phyloP scores from a whole-genome alignment of 192 early-diverging fungal genomes.

The Coemansia sp. region DNA sequence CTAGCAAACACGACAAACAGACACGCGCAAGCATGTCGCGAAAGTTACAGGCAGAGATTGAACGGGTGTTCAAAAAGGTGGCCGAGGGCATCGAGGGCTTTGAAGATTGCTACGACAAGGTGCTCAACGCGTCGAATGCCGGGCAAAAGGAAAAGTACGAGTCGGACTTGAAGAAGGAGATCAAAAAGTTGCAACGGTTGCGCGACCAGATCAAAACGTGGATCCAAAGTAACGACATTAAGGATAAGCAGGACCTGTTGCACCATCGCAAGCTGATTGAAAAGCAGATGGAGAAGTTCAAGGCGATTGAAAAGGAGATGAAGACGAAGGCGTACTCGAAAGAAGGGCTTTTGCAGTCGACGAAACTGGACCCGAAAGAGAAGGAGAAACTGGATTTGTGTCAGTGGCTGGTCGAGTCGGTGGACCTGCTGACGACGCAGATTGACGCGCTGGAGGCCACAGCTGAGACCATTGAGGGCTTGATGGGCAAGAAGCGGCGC shows the following conservation, averaged over 20 bases:
- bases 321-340: constrained; percentile 99
- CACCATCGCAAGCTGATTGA: constrained; percentile 96
- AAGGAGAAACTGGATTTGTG: constrained; percentile 85
- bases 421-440: constrained; percentile 83
- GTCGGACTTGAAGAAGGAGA: constrained; percentile 95
- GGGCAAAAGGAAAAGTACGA: constrained; percentile 98
- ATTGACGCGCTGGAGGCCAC: constrained; percentile 94
- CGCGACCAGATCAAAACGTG: constrained; percentile 99
- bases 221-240: constrained; percentile 92
- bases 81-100: constrained; percentile 94
- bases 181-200: constrained; percentile 95
- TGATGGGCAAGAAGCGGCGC: constrained; percentile 76
- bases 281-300: constrained; percentile 98
- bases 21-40: constrained; percentile 31
- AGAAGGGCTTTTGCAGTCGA: constrained; percentile 80
- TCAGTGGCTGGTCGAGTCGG: constrained; percentile 79
- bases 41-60: constrained; percentile 76
- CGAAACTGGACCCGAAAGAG: constrained; percentile 91
- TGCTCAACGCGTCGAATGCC: constrained; percentile 72
- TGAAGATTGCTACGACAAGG: constrained; percentile 87
- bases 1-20: not conserved
- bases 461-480: constrained; percentile 67
- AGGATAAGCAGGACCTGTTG: constrained; percentile 88
- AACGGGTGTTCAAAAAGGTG: constrained; percentile 92
- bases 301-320: constrained; percentile 96